Base-by-base conservation (phyloP, 805 yeast genomes). In the Millerozyma miso region DNA sequence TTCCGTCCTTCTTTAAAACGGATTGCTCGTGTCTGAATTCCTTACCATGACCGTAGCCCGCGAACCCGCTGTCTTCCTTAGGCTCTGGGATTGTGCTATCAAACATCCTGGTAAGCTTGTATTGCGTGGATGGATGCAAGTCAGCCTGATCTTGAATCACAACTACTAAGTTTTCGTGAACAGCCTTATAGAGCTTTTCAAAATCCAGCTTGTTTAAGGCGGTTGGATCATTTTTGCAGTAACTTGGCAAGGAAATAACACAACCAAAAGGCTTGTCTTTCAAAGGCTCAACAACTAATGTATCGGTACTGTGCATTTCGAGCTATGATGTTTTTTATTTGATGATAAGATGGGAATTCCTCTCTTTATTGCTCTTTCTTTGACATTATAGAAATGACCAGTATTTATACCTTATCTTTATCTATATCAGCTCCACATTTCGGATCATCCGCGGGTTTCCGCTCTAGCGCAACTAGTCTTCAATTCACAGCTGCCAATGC, bases 41-140 rank as follows among this genome's bases (percentile, higher is more conserved):
- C 59, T 86, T 84, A 44, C 91, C 90, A 55, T 88, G 96, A 26
- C 96, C 96, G 54, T 88, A 88, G 18, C 77, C 76, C 34, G 85
- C 82, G 8, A 48, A 50, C 3, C 65, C 67, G 3, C 36, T 19
- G 29, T 58, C 63, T 10, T 47, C 54, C 44, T 63, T 67, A 26
- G 73, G 67, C 42, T 64, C 70, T 5, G 74, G 74, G 37, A 71
- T 63, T 3, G 87, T 69, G 18, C 91, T 88, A 55, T 88, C 96
- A 56, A 88, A 84, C 53, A 85, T 76, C 46, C 83, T 76, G 23
- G 96, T 88, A 40, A 88, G 71, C 19, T 73, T 63, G 64, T 83
- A 86, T 63, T 88, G 96, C 1, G 90, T 81, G 43, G 76, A 70
- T 26, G 96, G 95, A 3, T 80, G 49, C 33, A 88, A 71, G 4